These are phyloP conservation scores for Exophiala spinifera DNA, from an alignment of 2,329 filamentous ascomycete species.

Conservation along the genomic window DNA sequence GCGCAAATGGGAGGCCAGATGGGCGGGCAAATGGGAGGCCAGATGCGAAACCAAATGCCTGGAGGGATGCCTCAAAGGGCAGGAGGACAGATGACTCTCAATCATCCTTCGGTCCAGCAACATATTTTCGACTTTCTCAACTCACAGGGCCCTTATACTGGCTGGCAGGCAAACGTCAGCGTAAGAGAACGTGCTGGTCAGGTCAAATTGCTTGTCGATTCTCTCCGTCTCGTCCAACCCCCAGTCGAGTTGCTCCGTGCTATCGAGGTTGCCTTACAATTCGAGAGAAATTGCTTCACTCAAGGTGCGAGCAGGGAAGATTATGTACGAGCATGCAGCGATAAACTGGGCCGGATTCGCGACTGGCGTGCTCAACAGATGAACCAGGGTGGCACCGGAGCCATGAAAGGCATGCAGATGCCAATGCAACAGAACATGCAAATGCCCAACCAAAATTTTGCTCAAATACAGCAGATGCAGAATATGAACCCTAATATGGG, in stretches of 20 bases:
- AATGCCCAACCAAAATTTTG: slow-evolving; percentile 39
- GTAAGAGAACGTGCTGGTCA: slow-evolving; percentile 41
- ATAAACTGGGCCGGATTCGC: slow-evolving; percentile 45
- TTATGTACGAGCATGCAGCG: slow-evolving; percentile 44
- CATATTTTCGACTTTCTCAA: slow-evolving; percentile 41
- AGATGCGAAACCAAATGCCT: slow-evolving; percentile 17
- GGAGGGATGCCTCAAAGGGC: not conserved
- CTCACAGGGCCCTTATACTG: slow-evolving; percentile 41
- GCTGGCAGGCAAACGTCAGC: slow-evolving; percentile 44
- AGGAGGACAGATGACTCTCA: slow-evolving; percentile 18
- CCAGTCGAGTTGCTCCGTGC: slow-evolving; percentile 39
- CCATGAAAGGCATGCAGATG: slow-evolving; percentile 41
- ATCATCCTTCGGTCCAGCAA: slow-evolving; percentile 27
- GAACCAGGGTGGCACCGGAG: slow-evolving; percentile 21
- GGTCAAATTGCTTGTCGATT: slow-evolving; percentile 47
- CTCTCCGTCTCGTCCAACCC: slow-evolving; percentile 45
- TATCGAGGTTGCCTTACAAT: slow-evolving; percentile 42
- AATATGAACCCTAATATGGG: slow-evolving; percentile 35
- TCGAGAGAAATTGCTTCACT: slow-evolving; percentile 46
- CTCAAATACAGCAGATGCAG: slow-evolving; percentile 31
- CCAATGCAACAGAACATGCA: slow-evolving; percentile 31
- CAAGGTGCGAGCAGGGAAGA: slow-evolving; percentile 36
- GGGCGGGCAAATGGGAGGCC: slow-evolving; percentile 17
- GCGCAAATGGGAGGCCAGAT: slow-evolving; percentile 8
- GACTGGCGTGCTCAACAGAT: slow-evolving; percentile 44